Evolutionary conservation across 495 filamentous ascomycete genomes (phyloP).

Genomic region (Glutinoglossum americanum): DNA sequence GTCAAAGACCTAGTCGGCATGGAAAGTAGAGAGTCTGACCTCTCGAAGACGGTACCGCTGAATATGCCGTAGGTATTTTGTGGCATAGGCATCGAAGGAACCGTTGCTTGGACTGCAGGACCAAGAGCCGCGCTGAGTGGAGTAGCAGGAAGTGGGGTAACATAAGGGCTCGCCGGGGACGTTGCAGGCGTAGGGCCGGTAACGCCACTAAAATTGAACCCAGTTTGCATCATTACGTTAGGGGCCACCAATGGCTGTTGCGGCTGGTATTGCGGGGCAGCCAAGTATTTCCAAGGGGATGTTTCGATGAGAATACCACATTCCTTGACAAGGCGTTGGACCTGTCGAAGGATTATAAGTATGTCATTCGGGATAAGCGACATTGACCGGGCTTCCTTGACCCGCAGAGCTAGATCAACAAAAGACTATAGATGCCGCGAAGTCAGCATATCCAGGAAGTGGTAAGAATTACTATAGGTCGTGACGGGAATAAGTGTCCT

Average conservation of each 20-base stretch:
- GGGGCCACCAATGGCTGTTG: constrained; percentile 5
- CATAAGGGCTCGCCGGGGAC: constrained; percentile 14
- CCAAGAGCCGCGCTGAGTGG: constrained; percentile 73
- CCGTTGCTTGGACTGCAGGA: constrained; percentile 71
- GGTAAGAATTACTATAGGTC: neutral
- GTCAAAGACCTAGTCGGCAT: constrained; percentile 20
- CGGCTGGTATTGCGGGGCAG: constrained; percentile 3
- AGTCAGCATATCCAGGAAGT: neutral
- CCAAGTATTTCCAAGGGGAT: constrained; percentile 48
- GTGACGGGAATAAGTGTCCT: neutral
- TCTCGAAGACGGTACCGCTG: constrained; percentile 48
- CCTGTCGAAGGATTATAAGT: constrained; percentile 45
- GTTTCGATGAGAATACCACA: constrained; percentile 48
- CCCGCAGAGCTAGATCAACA: constrained; percentile 45
- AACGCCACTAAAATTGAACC: constrained; percentile 14
- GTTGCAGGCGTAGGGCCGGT: constrained; percentile 11
- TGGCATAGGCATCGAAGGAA: constrained; percentile 44
- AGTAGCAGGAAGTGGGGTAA: constrained; percentile 33
- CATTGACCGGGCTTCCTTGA: constrained; percentile 44
- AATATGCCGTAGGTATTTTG: constrained; percentile 26
- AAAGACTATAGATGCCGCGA: constrained; percentile 28
- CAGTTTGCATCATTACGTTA: neutral
- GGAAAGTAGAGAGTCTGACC: constrained; percentile 46
- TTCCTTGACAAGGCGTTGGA: constrained; percentile 57
- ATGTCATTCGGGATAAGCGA: constrained; percentile 44